Evolutionary conservation across 495 filamentous ascomycete genomes (phyloP), one percentile per base, ranked within the genome.

Genomic region (Chaetomidium leptoderma): DNA sequence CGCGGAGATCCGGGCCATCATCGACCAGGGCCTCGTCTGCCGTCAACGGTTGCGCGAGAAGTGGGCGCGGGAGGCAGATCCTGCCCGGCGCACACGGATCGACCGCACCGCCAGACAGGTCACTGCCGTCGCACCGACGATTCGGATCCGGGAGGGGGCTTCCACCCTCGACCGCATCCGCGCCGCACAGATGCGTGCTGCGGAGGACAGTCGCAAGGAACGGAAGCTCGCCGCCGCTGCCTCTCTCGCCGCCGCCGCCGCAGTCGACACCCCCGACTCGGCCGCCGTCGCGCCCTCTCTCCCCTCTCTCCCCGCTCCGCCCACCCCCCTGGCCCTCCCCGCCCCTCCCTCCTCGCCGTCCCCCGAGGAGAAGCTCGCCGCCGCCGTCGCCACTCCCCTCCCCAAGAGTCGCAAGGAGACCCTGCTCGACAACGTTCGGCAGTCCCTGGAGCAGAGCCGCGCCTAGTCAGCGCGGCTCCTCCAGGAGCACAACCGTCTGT

Each of bases 221-320:
- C n/a, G n/a, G n/a, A n/a, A n/a, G n/a, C n/a, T 17, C 40, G 33
- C 24, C 49, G 33, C 19, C 49, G 35, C 14, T 24, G 7, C 49
- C 21, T 4, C 14, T 23, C 6, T 16, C 33, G 19, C n/a, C 35
- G 40, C 35, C 49, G 2, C 40, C n/a, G 19, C 27, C 30, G 40
- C 36, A 7, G 37, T 53, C 5, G 51, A 14, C 37, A 16, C 52
- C 52, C 17, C 52, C 40, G n/a, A 8, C 52, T n/a, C 52, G 39
- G 40, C 19, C 37, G n/a, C 35, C 50, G 29, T 23, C 16, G 0
- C 39, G 39, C 4, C 7, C 36, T 26, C 26, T 24, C 50, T 19
- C 16, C 2, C 24, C 23, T 7, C 10, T 21, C 36, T 42, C 27
- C 27, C 27, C 24, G 1, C 40, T 29, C 14, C n/a, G 8, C 13